Percentiles rank a stretch among this genome's conserved stretches.
Conservation (phyloP, 768 basidiomycete genomes). For the Lactarius evosmus region DNA sequence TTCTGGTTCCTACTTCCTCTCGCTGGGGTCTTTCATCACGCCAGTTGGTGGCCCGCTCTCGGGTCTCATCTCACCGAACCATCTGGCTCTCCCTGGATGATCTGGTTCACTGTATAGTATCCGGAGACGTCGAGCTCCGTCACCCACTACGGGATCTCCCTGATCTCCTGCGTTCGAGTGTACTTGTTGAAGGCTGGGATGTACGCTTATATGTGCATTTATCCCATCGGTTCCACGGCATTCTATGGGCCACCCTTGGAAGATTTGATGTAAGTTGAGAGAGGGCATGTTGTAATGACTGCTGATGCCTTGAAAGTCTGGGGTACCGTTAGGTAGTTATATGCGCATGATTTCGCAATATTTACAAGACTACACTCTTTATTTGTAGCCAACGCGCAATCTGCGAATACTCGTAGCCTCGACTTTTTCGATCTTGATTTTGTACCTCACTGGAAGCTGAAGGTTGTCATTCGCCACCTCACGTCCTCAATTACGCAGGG, state of each 20-base stretch:
- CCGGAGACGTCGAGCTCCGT: constrained; percentile 2
- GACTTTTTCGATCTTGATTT: constrained; percentile 2
- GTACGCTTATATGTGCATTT: neutral
- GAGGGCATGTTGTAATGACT: neutral
- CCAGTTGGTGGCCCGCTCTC: neutral
- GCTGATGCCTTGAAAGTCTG: neutral
- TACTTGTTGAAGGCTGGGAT: constrained; percentile 1
- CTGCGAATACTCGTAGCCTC: neutral
- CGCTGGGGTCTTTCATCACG: neutral
- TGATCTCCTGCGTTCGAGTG: neutral
- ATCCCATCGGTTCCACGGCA: neutral
- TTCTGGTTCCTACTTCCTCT: neutral
- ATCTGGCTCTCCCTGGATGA: constrained; percentile 9
- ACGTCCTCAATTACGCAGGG: neutral
- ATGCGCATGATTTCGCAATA: neutral
- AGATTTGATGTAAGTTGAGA: neutral
- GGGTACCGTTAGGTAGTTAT: constrained; percentile 1
- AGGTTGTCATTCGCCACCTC: neutral
- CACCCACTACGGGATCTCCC: constrained; percentile 1
- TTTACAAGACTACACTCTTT: neutral
- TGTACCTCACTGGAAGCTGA: constrained; percentile 1
- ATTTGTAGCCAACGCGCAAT: neutral
- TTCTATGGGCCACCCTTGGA: neutral
- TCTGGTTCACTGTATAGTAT: neutral
- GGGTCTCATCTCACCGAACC: neutral